Conservation (phyloP, 2,329 filamentous ascomycete genomes). For the Diaporthe citriasiana region DNA sequence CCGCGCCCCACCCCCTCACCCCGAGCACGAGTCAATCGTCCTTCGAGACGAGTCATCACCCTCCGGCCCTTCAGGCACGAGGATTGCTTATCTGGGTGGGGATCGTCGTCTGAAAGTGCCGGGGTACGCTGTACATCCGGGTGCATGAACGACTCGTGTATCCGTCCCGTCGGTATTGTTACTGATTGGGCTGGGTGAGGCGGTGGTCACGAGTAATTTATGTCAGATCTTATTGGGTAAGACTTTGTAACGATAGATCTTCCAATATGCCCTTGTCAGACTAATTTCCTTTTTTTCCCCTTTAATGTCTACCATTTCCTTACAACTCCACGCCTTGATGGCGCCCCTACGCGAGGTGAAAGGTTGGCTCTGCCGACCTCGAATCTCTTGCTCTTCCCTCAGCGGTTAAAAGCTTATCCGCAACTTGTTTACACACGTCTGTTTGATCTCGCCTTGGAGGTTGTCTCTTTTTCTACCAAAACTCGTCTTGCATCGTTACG, state of each 20-base stretch:
- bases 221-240: constrained; percentile 15
- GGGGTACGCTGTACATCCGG: not conserved
- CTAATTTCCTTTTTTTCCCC: not conserved
- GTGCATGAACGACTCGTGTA: constrained; percentile 26
- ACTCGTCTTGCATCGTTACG: not conserved
- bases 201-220: not conserved
- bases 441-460: too few relatives aligned
- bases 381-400: not conserved
- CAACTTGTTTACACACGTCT: not conserved
- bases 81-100: constrained; percentile 22
- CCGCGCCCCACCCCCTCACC: constrained; percentile 10
- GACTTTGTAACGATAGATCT: not conserved
- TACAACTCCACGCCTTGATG: not conserved
- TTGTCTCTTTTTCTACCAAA: not conserved
- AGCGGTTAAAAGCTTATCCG: not conserved
- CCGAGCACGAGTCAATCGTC: constrained; percentile 24
- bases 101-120: not conserved
- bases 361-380: too few relatives aligned
- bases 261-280: not conserved
- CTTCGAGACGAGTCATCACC: constrained; percentile 4
- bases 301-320: too few relatives aligned
- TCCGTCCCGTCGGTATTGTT: constrained; percentile 17
- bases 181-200: not conserved
- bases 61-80: not conserved
- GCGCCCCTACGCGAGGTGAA: too few relatives aligned